Base-by-base conservation (phyloP, 2,329 filamentous ascomycete species). In the Nemania abortiva region DNA sequence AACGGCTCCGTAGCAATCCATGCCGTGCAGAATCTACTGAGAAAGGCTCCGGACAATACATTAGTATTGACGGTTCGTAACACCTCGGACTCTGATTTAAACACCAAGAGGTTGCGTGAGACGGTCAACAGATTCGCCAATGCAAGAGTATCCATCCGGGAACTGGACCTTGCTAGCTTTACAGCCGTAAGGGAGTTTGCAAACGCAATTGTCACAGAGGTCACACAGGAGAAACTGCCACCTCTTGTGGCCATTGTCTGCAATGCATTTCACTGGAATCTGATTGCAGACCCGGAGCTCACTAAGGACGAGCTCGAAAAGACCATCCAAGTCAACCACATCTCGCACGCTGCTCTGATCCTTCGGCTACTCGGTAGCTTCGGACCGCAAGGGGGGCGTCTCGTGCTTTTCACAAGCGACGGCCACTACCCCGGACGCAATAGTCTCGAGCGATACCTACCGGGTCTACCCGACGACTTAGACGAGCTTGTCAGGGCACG, bases 331-430 rank as follows among this genome's bases (percentile, higher is more conserved):
- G 77, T 84, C 4, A 78, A 76, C 50, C 79, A 83, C 66, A 68
- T 83, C 49, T 76, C 81, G 0, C 82, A 83, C 60, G 77, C 76
- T 11, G 74, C 80, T 0, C 61, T 84, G 13, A 73, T 82, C 6
- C 72, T 84, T 52, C 77, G 78, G 27, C 73, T 83, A 1, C 80
- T 86, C 78, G 82, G 89, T 50, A 90, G 89, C 74, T 92, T 90
- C 81, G 88, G 91, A 72, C 87, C 90, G 0, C 89, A 91, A 10
- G 74, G 71, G 9, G 75, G 75, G 10, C 75, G 76, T 10, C 42
- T 78, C 15, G 67, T 77, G 24, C 70, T 76, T 9, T 74, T 77
- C 55, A 72, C 75, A 2, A 75, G 80, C 31, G 77, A 81, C 13
- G 72, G 76, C 4, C 82, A 84, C 70, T 80, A 75, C 67, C 78